A percentile compares a stretch with the other conserved stretches of the same genome.
Conservation (phyloP, 2,329 filamentous ascomycete species). For the Leptographium flavum region DNA sequence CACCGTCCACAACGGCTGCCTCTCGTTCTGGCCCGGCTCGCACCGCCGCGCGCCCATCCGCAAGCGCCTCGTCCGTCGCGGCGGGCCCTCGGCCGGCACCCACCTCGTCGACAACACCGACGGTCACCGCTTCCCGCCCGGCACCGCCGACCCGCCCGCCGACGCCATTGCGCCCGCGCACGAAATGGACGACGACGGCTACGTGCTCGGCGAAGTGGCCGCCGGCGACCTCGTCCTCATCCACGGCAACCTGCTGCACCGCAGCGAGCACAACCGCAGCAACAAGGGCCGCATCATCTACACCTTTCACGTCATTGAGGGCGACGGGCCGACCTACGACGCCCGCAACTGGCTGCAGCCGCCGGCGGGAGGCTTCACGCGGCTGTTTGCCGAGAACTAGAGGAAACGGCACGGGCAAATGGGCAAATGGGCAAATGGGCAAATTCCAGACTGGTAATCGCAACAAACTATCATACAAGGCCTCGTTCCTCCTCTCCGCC, state of each 20-base stretch:
- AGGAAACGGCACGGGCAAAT: background rate
- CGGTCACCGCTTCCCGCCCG: constrained; percentile 45
- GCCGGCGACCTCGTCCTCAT: constrained; percentile 85
- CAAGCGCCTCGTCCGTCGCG: constrained; percentile 60
- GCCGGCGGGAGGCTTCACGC: constrained; percentile 64
- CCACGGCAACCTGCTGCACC: constrained; percentile 89
- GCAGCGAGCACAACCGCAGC: constrained; percentile 87
- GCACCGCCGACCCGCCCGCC: constrained; percentile 23
- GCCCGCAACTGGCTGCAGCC: constrained; percentile 88
- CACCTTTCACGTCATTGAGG: constrained; percentile 92
- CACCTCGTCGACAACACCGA: constrained; percentile 59
- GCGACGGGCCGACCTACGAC: constrained; percentile 57
- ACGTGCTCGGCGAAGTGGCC: constrained; percentile 75
- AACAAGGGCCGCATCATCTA: constrained; percentile 84
- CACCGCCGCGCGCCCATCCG: constrained; percentile 57
- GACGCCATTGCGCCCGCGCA: constrained; percentile 11
- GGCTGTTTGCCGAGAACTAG: constrained; percentile 25
- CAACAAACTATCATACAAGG: too few species aligned
- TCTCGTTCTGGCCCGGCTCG: constrained; percentile 74
- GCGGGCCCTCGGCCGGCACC: constrained; percentile 36
- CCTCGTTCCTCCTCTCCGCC: background rate
- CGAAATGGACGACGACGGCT: constrained; percentile 36
- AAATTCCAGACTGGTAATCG: too few species aligned
- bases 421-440: background rate
- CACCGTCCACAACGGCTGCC: constrained; percentile 70